These are phyloP conservation scores for Cercophora newfieldiana DNA, from an alignment of 495 filamentous ascomycete species.

Conservation along the genomic window DNA sequence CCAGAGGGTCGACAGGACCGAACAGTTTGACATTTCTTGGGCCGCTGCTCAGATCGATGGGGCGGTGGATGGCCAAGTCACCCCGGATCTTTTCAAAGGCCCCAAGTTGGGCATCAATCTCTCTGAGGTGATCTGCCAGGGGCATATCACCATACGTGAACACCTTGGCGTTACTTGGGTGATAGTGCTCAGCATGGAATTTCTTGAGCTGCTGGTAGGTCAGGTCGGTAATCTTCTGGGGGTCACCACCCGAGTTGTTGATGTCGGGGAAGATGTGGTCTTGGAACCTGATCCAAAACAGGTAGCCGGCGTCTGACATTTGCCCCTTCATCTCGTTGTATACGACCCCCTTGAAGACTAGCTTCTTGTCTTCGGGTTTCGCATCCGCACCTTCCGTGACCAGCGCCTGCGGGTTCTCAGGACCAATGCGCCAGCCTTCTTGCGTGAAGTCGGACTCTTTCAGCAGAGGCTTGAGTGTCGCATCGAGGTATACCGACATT, in stretches of 20 bases:
- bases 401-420: conserved; percentile 72
- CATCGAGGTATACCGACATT: conserved; percentile 94
- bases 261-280: conserved; percentile 91
- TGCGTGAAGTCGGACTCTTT: conserved; percentile 91
- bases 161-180: conserved; percentile 93
- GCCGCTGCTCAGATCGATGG: conserved; percentile 68
- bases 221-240: conserved; percentile 91
- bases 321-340: conserved; percentile 99
- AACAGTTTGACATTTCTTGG: conserved; percentile 67
- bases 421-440: conserved; percentile 94
- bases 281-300: conserved; percentile 91
- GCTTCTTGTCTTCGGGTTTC: conserved; percentile 50
- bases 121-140: conserved; percentile 71
- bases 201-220: conserved; percentile 81
- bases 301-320: conserved; percentile 94
- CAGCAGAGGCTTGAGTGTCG: conserved; percentile 84
- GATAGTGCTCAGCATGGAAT: conserved; percentile 90
- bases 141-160: conserved; percentile 96
- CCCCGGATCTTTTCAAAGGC: conserved; percentile 66
- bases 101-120: conserved; percentile 70
- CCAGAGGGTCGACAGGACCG: conserved; percentile 86
- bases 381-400: conserved; percentile 43
- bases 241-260: conserved; percentile 95
- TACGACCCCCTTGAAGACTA: conserved; percentile 97
- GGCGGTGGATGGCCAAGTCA: conserved; percentile 71